Base-by-base conservation (phyloP, 2,329 filamentous ascomycete species). In the Pseudocercospora macadamiae region DNA sequence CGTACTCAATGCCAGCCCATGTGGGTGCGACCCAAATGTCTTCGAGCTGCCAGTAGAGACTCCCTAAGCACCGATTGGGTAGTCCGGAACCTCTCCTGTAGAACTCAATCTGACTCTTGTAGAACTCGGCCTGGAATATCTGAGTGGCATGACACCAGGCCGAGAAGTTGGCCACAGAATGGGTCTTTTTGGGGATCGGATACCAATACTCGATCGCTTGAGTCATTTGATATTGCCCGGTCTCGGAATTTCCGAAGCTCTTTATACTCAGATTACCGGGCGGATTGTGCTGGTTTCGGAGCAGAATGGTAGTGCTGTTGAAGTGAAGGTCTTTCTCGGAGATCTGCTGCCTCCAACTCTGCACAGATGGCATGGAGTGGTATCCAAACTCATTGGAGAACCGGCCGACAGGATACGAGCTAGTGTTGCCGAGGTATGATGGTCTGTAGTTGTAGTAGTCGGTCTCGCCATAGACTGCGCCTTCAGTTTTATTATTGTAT, bases 351-450 rank as follows among this genome's bases (percentile, higher is more conserved):
- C 77, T 76, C 84, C 84, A 87, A 2, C 78, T 81, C 59, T 85
- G 80, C 0, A 87, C 66, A 52, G 80, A 83, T 0, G 85, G 85
- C 84, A 87, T 86, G 55, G 80, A 83, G 65, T 86, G 83, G 67
- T 81, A 87, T 21, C 85, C 85, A 60, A 87, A 88, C 69, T 88
- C 85, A 62, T 86, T 85, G 2, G 82, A 81, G 64, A 87, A 87
- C 7, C 85, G 77, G 2, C 83, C 84, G 0, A 86, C 73, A 0
- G 84, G 84, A 61, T 86, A 86, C 0, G 72, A 75, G 1, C 75
- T 76, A n/a, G 76, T 74, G 67, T 87, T 78, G 70, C 86, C 86
- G 0, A 84, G 79, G 14, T 78, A 71, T 0, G 66, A 68, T 10
- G 79, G 77, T 59, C 83, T 71, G 66, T 87, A 87, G 63, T 86